A percentile compares a stretch with the other conserved stretches of the same genome.
phyloP scores from a whole-genome alignment of 2,329 filamentous ascomycete species.

The Trichophaea hybrida region DNA sequence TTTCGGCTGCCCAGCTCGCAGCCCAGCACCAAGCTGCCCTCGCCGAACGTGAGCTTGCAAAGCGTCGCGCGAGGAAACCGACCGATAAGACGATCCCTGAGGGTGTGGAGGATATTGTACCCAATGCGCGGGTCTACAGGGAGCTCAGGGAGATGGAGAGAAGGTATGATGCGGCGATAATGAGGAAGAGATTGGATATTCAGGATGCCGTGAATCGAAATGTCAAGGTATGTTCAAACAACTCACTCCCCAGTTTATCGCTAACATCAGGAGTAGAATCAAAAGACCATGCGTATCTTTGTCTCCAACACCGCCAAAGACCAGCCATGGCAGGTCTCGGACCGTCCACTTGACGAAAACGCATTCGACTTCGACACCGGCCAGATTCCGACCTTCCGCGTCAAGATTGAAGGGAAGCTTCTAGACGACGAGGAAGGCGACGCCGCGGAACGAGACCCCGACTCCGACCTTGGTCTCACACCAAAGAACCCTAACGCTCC shows the following conservation, averaged over 20 bases:
- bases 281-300: slow-evolving; percentile 80
- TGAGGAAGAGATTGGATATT: slow-evolving; percentile 83
- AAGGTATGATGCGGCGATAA: slow-evolving; percentile 79
- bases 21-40: slow-evolving; percentile 20
- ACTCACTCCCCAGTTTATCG: neutral
- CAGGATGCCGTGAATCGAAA: slow-evolving; percentile 64
- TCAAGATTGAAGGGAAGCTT: slow-evolving; percentile 81
- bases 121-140: slow-evolving; percentile 68
- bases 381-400: slow-evolving; percentile 64
- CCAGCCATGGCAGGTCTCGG: slow-evolving; percentile 80
- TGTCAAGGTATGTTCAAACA: slow-evolving; percentile 42
- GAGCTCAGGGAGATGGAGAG: slow-evolving; percentile 76
- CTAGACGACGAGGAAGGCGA: slow-evolving; percentile 53
- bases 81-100: slow-evolving; percentile 93
- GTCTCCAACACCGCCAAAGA: slow-evolving; percentile 89
- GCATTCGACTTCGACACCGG: slow-evolving; percentile 70
- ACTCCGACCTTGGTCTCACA: slow-evolving; percentile 26
- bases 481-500: slow-evolving; percentile 23
- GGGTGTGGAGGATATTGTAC: slow-evolving; percentile 65
- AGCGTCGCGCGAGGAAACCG: slow-evolving; percentile 72
- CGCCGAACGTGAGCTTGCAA: slow-evolving; percentile 45
- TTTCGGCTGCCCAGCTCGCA: slow-evolving; percentile 22
- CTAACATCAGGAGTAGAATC: slow-evolving; percentile 41
- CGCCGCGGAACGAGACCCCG: slow-evolving; percentile 39
- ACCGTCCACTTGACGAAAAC: slow-evolving; percentile 32